A percentile compares a stretch with the other conserved stretches of the same genome.
Evolutionary conservation across 192 early-diverging fungal species (phyloP).

Genomic region (Entomortierella chlamydospora): DNA sequence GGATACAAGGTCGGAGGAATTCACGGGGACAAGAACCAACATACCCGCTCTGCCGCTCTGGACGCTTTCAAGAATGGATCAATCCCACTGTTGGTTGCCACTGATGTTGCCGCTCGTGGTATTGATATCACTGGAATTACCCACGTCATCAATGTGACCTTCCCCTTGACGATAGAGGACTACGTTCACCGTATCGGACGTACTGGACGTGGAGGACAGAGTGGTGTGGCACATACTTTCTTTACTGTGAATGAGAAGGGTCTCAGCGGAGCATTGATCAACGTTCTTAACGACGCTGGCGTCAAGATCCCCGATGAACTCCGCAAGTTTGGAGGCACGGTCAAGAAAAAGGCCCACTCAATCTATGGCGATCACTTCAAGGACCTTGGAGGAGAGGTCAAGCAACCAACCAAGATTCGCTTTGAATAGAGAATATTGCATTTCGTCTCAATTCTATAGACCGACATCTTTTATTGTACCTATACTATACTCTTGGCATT

Average conservation of each 20-base stretch:
- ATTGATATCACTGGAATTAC: slow-evolving; percentile 92
- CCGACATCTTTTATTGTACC: neutral
- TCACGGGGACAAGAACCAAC: slow-evolving; percentile 93
- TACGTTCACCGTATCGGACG: slow-evolving; percentile 95
- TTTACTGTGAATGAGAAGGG: slow-evolving; percentile 93
- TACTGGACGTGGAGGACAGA: slow-evolving; percentile 94
- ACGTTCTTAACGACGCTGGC: slow-evolving; percentile 89
- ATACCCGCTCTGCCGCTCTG: slow-evolving; percentile 83
- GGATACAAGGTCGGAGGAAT: slow-evolving; percentile 89
- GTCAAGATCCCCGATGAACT: slow-evolving; percentile 88
- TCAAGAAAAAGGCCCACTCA: slow-evolving; percentile 97
- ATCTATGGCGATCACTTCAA: slow-evolving; percentile 97
- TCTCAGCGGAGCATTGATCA: slow-evolving; percentile 89
- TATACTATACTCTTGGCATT: neutral
- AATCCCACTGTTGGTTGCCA: slow-evolving; percentile 90
- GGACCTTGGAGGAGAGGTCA: slow-evolving; percentile 84
- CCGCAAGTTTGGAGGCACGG: slow-evolving; percentile 93
- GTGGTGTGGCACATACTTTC: slow-evolving; percentile 89
- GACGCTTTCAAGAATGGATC: slow-evolving; percentile 84
- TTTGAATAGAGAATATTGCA: slow-evolving; percentile 61
- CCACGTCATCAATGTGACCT: slow-evolving; percentile 96
- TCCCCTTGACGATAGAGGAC: slow-evolving; percentile 97
- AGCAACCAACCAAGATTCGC: slow-evolving; percentile 88
- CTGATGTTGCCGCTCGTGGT: slow-evolving; percentile 93
- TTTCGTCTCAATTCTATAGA: neutral